Evolutionary conservation across 768 basidiomycete genomes (phyloP), one percentile per base, ranked within the genome.

Genomic region (Tulasnella sp.): DNA sequence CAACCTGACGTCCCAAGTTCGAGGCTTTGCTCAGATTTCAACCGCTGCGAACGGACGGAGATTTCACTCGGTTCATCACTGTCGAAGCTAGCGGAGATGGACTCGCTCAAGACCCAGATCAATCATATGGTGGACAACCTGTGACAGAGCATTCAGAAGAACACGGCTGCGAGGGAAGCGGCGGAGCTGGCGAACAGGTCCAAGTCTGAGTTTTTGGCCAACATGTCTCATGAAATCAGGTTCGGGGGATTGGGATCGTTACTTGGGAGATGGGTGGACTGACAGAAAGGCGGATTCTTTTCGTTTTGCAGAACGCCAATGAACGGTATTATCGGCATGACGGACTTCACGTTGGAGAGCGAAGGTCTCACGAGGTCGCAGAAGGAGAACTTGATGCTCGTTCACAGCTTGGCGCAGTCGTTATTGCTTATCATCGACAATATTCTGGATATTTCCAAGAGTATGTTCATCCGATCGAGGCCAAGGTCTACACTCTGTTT

Each of bases 321-420:
- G 97, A 99, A 99, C 82, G 97, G 97, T 81, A 99, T 99, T 83
- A 99, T 99, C 79, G 97, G 97, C n/a, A 96, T 99, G 96, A 99
- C 97, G 34, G 96, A 97, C 83, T 85, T 99, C 76, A 98, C 97
- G 12, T 89, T 99, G 29, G 97, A 99, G 81, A 95, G 93, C 64
- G 97, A 99, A 82, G 73, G 73, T 64, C 84, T 99, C 79, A 97
- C 96, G 78, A 85, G 97, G 79, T 93, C 93, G 49, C 97, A 99
- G 83, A 86, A 97, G 78, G 97, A 99, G 85, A 97, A 96, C 82
- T 85, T 99, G 82, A 86, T 97, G 80, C 90, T 99, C 42, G 97
- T 99, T 9, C 96, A 98, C 82, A 95, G 92, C 78, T 86, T 99
- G 82, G 97, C 97, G 0, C 89, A 94, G 76, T 96, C 93, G 14